Conservation (phyloP, 2,329 filamentous ascomycete species). For the Thermoascus crustaceus region DNA sequence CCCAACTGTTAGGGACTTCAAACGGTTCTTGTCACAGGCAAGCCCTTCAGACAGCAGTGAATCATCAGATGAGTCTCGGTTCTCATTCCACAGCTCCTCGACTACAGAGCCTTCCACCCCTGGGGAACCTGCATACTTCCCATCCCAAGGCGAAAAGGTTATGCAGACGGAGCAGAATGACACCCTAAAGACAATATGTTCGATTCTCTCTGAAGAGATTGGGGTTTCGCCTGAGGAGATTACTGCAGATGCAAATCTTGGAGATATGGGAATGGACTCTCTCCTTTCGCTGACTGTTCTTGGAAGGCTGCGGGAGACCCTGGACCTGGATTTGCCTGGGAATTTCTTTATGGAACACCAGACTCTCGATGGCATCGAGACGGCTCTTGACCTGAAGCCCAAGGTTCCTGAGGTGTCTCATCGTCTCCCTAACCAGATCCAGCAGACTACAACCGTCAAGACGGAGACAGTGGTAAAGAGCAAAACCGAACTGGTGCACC, state of each 20-base stretch:
- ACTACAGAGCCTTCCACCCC: conserved; percentile 28
- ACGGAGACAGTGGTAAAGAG: conserved; percentile 12
- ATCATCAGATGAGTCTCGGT: conserved; percentile 22
- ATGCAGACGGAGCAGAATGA: conserved; percentile 19
- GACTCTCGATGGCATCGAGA: conserved; percentile 33
- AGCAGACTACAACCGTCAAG: conserved; percentile 15
- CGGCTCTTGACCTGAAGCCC: conserved; percentile 31
- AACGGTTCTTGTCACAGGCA: conserved; percentile 42
- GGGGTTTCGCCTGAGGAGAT: conserved; percentile 35
- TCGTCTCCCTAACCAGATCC: conserved; percentile 12
- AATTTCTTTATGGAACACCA: conserved; percentile 39
- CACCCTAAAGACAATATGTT: conserved; percentile 33
- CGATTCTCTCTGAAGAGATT: conserved; percentile 37
- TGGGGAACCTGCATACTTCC: conserved; percentile 24
- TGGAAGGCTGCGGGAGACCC: conserved; percentile 36
- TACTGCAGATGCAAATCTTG: conserved; percentile 31
- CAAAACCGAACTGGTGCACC: conserved; percentile 20
- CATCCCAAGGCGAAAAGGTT: conserved; percentile 20
- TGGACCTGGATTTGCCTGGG: conserved; percentile 34
- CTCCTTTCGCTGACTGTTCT: conserved; percentile 39
- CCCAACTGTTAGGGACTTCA: conserved; percentile 53
- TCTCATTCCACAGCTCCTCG: conserved; percentile 17
- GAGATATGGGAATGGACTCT: conserved; percentile 39
- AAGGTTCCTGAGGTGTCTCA: conserved; percentile 15
- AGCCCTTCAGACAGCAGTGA: conserved; percentile 25